Percentiles rank a stretch among this genome's conserved stretches.
Conservation (phyloP, 2,329 filamentous ascomycete species). For the Claviceps cyperi region DNA sequence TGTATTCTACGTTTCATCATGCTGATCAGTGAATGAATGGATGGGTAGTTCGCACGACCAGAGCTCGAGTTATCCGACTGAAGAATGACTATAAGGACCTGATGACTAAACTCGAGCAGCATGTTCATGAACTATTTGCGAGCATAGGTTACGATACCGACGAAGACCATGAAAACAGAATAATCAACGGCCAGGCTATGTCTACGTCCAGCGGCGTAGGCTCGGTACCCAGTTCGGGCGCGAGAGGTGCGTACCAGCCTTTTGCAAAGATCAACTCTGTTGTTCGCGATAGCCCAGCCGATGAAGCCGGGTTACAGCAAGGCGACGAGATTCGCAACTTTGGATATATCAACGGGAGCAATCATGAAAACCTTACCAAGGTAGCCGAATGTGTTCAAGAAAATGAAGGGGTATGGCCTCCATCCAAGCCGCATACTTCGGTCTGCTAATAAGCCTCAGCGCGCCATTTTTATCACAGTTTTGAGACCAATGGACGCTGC, state of each 20-base stretch:
- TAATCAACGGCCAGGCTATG: constrained; percentile 3
- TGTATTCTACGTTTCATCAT: not conserved
- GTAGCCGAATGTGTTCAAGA: constrained; percentile 82
- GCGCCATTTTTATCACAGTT: constrained; percentile 54
- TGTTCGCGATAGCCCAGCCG: constrained; percentile 63
- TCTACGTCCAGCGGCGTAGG: constrained; percentile 11
- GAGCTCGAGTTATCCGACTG: constrained; percentile 75
- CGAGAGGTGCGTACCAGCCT: constrained; percentile 14
- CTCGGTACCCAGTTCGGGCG: constrained; percentile 19
- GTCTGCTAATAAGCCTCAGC: constrained; percentile 31
- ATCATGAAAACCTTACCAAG: constrained; percentile 73
- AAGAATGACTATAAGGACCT: constrained; percentile 88
- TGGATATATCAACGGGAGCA: constrained; percentile 67
- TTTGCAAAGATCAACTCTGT: constrained; percentile 90
- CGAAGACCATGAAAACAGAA: constrained; percentile 27
- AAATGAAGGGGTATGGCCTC: constrained; percentile 65
- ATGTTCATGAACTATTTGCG: constrained; percentile 85
- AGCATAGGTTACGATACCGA: constrained; percentile 28
- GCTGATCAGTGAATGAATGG: constrained; percentile 7
- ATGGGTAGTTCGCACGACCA: constrained; percentile 71
- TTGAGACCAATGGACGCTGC: constrained; percentile 31
- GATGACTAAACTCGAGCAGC: constrained; percentile 70
- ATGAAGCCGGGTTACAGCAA: constrained; percentile 61
- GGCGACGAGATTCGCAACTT: constrained; percentile 78
- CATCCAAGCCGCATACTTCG: not conserved